Evolutionary conservation across 2,329 filamentous ascomycete genomes (phyloP).

Genomic region (Blastomyces emzantsi): DNA sequence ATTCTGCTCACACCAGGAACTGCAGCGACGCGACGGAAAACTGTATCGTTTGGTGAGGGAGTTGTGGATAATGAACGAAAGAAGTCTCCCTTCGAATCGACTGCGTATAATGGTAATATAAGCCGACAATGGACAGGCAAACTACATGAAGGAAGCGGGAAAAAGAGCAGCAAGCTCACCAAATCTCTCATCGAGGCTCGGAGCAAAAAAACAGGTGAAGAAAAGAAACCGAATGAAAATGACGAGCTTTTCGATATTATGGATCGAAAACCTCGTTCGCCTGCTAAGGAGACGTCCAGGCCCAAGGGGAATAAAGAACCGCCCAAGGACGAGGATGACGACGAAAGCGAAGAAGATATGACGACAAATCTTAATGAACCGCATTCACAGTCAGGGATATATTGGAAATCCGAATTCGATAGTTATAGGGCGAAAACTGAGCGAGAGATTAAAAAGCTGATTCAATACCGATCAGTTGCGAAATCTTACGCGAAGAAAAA

Average conservation of each 20-base stretch:
- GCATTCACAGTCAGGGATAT: conserved; percentile 49
- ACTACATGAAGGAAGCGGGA: conserved; percentile 6
- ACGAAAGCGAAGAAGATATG: conserved; percentile 35
- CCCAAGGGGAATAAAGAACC: conserved; percentile 9
- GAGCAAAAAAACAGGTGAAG: conserved; percentile 17
- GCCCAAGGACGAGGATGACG: conserved; percentile 17
- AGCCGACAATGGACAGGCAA: conserved; percentile 25
- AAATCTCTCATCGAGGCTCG: conserved; percentile 34
- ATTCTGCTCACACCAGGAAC: conserved; percentile 58
- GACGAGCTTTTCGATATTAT: conserved; percentile 24
- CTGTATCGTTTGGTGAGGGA: conserved; percentile 51
- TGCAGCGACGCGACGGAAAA: conserved; percentile 48
- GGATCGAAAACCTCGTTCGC: conserved; percentile 10
- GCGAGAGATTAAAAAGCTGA: conserved; percentile 51
- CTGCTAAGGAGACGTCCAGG: background rate
- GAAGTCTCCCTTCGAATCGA: conserved; percentile 35
- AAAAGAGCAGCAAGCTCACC: conserved; percentile 33
- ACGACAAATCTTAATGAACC: conserved; percentile 48
- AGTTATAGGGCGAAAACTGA: conserved; percentile 50
- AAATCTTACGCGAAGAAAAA: conserved; percentile 53
- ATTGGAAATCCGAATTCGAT: conserved; percentile 55
- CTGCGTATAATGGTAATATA: conserved; percentile 41
- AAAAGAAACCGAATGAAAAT: background rate
- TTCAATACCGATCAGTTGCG: conserved; percentile 50
- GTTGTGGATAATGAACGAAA: conserved; percentile 50